Evolutionary conservation across 2,329 filamentous ascomycete species (phyloP).

Genomic region (Fusarium tjaetaba): DNA sequence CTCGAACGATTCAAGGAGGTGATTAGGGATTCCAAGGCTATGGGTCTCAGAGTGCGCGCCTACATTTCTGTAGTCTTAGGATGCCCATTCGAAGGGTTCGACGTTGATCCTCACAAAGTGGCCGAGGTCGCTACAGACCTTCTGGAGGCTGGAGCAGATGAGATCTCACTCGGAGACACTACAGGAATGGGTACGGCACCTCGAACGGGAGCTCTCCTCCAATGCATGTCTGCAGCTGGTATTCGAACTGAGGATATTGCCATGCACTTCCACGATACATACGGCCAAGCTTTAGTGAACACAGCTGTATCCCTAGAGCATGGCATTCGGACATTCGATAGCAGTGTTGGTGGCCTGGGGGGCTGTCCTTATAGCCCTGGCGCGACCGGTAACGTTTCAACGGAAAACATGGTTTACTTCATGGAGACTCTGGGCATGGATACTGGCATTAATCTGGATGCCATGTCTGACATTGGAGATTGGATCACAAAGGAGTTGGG

Average conservation of each 20-base stretch:
- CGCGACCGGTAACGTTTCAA: conserved; percentile 86
- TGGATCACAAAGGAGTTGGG: conserved; percentile 76
- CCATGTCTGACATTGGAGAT: conserved; percentile 72
- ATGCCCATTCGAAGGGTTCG: conserved; percentile 78
- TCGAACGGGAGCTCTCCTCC: conserved; percentile 71
- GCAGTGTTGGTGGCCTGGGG: conserved; percentile 81
- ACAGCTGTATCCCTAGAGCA: conserved; percentile 79
- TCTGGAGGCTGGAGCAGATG: conserved; percentile 87
- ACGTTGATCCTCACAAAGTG: conserved; percentile 70
- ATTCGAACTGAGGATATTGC: conserved; percentile 77
- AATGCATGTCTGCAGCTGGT: conserved; percentile 71
- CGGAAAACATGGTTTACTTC: conserved; percentile 85
- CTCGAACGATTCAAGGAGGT: conserved; percentile 76
- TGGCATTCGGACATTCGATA: conserved; percentile 82
- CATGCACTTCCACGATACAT: conserved; percentile 91
- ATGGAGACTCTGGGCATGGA: conserved; percentile 77
- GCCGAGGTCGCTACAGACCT: conserved; percentile 74
- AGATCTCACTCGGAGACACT: conserved; percentile 90
- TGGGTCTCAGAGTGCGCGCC: conserved; percentile 75
- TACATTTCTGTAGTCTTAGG: conserved; percentile 85
- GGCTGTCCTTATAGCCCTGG: conserved; percentile 88
- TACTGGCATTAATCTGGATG: conserved; percentile 77
- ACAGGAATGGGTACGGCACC: conserved; percentile 90
- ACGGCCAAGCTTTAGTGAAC: conserved; percentile 86
- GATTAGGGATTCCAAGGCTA: conserved; percentile 72